Evolutionary conservation across 2,329 filamentous ascomycete species (phyloP).

Genomic region (Cercospora zeae-maydis): DNA sequence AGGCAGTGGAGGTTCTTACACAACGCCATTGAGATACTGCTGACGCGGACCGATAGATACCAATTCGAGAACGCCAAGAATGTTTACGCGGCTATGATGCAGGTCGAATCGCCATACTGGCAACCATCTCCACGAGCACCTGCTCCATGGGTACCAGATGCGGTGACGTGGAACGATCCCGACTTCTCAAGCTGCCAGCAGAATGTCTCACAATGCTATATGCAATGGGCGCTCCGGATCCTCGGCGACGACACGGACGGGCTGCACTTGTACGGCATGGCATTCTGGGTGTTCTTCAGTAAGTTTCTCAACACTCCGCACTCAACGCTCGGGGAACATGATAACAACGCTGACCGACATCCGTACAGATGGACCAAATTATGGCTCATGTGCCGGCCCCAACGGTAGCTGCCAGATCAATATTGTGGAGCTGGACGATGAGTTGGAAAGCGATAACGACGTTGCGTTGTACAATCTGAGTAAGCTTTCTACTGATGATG

Average conservation of each 20-base stretch:
- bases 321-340: not conserved
- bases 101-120: slow-evolving; percentile 53
- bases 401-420: slow-evolving; percentile 41
- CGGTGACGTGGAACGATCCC: slow-evolving; percentile 32
- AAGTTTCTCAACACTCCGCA: not conserved
- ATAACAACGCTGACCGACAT: not conserved
- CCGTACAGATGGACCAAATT: slow-evolving; percentile 27
- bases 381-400: slow-evolving; percentile 26
- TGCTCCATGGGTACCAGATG: slow-evolving; percentile 41
- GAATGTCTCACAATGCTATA: slow-evolving; percentile 36
- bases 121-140: slow-evolving; percentile 35
- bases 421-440: slow-evolving; percentile 22
- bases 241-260: slow-evolving; percentile 33
- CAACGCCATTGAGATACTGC: not conserved
- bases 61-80: slow-evolving; percentile 49
- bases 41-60: slow-evolving; percentile 30
- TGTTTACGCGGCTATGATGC: slow-evolving; percentile 49
- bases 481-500: not conserved
- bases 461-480: slow-evolving; percentile 27
- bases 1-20: not conserved
- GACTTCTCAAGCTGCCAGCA: slow-evolving; percentile 28
- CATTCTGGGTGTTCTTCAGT: slow-evolving; percentile 42
- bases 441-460: slow-evolving; percentile 8
- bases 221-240: slow-evolving; percentile 31
- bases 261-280: slow-evolving; percentile 40